Conservation (phyloP, 257 asterid species). For the Verbena officinalis region DNA sequence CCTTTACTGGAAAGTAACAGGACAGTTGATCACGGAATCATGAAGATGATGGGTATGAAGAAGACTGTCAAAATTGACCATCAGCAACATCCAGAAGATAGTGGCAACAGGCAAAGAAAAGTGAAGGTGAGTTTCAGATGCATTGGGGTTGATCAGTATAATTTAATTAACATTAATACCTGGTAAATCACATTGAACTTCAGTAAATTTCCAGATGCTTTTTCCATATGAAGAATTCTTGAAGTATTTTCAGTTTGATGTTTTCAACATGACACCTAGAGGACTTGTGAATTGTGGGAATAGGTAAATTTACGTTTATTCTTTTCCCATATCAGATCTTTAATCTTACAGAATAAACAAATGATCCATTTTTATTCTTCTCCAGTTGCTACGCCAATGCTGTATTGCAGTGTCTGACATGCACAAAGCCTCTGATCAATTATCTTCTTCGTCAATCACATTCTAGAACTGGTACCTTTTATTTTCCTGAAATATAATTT, state of each 20-base stretch:
- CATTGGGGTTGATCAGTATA: background rate
- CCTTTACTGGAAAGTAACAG: conserved; percentile 49
- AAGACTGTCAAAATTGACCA: conserved; percentile 51
- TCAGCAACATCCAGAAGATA: conserved; percentile 46
- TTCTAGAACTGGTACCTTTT: conserved; percentile 68
- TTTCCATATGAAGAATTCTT: conserved; percentile 88
- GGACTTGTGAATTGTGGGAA: conserved; percentile 87
- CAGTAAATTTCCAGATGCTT: conserved; percentile 62
- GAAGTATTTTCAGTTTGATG: conserved; percentile 68
- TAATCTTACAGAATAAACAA: conserved; percentile 9
- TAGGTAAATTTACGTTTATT: conserved; percentile 48
- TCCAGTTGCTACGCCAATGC: conserved; percentile 95
- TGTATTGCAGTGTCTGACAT: conserved; percentile 83
- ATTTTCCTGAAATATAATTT: conserved; percentile 10
- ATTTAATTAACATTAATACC: background rate
- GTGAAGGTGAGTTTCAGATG: conserved; percentile 51
- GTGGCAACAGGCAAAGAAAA: conserved; percentile 48
- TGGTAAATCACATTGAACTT: conserved; percentile 27
- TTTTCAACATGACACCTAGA: conserved; percentile 56
- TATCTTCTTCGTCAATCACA: conserved; percentile 80
- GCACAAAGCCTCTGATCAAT: conserved; percentile 75
- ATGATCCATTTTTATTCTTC: conserved; percentile 19
- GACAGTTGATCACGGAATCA: conserved; percentile 45
- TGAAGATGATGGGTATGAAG: conserved; percentile 52
- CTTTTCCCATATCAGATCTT: conserved; percentile 10